phyloP scores from a whole-genome alignment of 1,284 basidiomycete species.

The Coniferiporia weirii region DNA sequence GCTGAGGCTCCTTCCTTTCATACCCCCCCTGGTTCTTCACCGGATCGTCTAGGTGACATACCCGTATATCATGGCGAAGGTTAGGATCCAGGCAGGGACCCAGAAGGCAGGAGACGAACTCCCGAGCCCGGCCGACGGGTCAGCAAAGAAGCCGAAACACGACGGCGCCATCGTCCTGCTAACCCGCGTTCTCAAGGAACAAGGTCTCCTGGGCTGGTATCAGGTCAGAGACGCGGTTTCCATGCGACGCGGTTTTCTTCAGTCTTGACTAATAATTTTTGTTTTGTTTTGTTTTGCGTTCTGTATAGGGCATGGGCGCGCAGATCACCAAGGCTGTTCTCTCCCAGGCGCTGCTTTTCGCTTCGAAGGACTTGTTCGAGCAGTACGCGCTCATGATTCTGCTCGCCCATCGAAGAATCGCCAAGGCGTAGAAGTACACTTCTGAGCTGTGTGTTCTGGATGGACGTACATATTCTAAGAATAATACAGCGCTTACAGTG shows the following conservation, averaged over 20 bases:
- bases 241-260: no score
- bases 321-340: constrained; percentile 88
- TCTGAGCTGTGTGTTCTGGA: not conserved
- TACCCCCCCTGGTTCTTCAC: not conserved
- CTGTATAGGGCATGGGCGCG: constrained; percentile 77
- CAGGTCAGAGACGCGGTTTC: constrained; percentile 52
- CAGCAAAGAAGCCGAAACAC: constrained; percentile 45
- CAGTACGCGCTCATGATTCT: constrained; percentile 68
- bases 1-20: no score
- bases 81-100: constrained; percentile 85
- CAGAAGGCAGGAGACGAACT: constrained; percentile 42
- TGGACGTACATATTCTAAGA: not conserved
- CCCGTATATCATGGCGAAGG: constrained; percentile 96
- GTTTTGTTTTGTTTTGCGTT: not conserved
- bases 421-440: not conserved
- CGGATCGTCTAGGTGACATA: constrained; percentile 65
- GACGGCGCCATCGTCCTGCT: constrained; percentile 78
- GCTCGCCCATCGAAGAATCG: constrained; percentile 17
- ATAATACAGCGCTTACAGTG: no score
- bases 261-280: constrained; percentile 19
- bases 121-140: constrained; percentile 30
- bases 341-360: constrained; percentile 75
- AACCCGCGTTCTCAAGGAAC: constrained; percentile 62
- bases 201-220: constrained; percentile 91
- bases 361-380: constrained; percentile 82